Percentiles rank a stretch among this genome's conserved stretches.
These are phyloP conservation scores for Rehmannia glutinosa DNA, from an alignment of 257 asterid genomes.

Conservation along the genomic window DNA sequence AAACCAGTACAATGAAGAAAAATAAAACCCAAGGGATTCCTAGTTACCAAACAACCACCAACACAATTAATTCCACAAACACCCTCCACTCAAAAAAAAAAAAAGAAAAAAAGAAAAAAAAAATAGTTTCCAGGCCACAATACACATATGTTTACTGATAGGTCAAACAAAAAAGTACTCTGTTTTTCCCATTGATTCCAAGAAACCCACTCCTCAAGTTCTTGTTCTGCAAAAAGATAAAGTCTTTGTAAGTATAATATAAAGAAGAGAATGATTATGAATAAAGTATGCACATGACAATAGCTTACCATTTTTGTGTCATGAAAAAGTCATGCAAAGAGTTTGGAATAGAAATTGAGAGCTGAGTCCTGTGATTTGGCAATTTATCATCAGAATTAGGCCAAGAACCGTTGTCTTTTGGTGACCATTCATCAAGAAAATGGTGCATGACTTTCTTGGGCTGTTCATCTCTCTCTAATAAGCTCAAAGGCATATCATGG, in stretches of 20 bases:
- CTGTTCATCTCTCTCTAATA: constrained; percentile 16
- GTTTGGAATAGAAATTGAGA: constrained; percentile 59
- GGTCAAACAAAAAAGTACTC: constrained; percentile 24
- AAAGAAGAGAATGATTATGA: too few relatives aligned
- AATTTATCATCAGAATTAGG: constrained; percentile 37
- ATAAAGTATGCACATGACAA: not conserved
- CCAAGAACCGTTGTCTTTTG: constrained; percentile 53
- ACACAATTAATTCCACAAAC: constrained; percentile 14
- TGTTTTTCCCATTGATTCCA: constrained; percentile 37
- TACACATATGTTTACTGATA: constrained; percentile 12
- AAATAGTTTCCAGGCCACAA: not conserved
- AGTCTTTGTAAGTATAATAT: not conserved
- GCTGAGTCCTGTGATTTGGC: constrained; percentile 48
- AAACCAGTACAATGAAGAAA: constrained; percentile 20
- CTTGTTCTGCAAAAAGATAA: constrained; percentile 39
- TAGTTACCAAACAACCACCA: constrained; percentile 16
- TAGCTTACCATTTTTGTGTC: constrained; percentile 52
- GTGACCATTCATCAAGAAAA: constrained; percentile 80
- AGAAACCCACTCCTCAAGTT: constrained; percentile 7
- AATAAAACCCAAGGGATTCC: constrained; percentile 27
- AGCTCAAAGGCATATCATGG: too few relatives aligned
- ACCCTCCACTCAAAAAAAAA: not conserved
- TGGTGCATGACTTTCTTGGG: constrained; percentile 90
- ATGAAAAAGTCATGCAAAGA: constrained; percentile 75
- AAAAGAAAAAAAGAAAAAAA: constrained; percentile 4